Base-by-base conservation (phyloP, 441 rosid genomes). In the Mallotus repandus region DNA sequence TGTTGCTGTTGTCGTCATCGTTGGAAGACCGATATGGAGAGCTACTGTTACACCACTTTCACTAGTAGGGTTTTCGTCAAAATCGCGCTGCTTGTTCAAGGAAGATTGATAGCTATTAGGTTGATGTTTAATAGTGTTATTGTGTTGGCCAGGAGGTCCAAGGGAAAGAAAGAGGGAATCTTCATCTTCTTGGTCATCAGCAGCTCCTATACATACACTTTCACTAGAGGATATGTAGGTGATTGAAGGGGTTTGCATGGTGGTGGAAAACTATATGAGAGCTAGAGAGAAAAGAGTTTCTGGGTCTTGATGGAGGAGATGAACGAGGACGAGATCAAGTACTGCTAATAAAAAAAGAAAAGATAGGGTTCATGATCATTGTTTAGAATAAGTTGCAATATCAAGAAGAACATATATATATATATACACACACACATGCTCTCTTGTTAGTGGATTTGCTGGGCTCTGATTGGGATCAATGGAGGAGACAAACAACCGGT, bases 111-210 rank as follows among this genome's bases (percentile, higher is more conserved):
- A 68, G 76, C 45, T 48, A 25, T 12, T 76, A 75, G 80, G 78
- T 68, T 66, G 78, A 68, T 68, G 80, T 32, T 78, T 79, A 68
- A 80, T 68, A 72, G 76, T 62, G 32, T 29, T 29, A 71, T 66
- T 72, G 15, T 58, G 70, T 69, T 81, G 91, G 68, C 93, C 94
- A 9, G 97, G 96, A 74, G 88, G 96, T 62, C 86, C 87, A 68
- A 92, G 96, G 62, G 96, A 83, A 77, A 92, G 93, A 74, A 83
- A 78, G 74, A 90, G 81, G 75, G 88, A 86, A 71, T 88, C 89
- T 74, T 86, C 91, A 65, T 88, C 90, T 79, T 77, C 81, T 41
- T 77, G 79, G 14, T 71, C 76, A 76, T 82, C 82, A 63, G 82
- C 79, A 29, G 32, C 32, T 71, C 83, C 88, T 52, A 84, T 64